phyloP scores from a whole-genome alignment of 768 basidiomycete genomes.

The Omphalotus guepiniiformis region DNA sequence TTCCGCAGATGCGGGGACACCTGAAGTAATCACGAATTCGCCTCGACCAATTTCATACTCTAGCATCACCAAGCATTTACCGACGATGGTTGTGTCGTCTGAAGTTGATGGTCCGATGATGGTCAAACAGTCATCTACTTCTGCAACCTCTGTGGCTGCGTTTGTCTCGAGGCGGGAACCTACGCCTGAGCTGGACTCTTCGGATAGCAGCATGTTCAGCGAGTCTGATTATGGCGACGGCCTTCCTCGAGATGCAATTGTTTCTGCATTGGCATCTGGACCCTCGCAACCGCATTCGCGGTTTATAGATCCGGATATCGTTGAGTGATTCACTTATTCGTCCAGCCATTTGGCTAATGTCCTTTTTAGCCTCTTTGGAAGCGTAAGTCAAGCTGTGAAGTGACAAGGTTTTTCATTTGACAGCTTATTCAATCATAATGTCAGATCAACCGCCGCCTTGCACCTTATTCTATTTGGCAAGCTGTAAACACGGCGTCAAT shows the following conservation, averaged over 20 bases:
- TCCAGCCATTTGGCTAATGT: slow-evolving; percentile 15
- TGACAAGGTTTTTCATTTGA: not conserved
- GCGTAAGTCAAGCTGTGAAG: slow-evolving; percentile 37
- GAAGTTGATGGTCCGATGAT: not conserved
- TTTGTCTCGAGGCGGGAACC: slow-evolving; percentile 24
- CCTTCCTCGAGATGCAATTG: slow-evolving; percentile 6
- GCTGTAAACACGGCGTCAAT: slow-evolving; percentile 52
- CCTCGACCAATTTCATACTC: slow-evolving; percentile 2
- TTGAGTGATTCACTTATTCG: slow-evolving; percentile 28
- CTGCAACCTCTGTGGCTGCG: slow-evolving; percentile 41
- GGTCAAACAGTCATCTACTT: slow-evolving; percentile 22
- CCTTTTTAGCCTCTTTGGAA: slow-evolving; percentile 49
- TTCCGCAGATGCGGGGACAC: slow-evolving; percentile 3
- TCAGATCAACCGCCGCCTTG: slow-evolving; percentile 66
- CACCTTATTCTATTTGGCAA: slow-evolving; percentile 59
- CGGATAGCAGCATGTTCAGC: slow-evolving; percentile 2
- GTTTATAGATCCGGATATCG: slow-evolving; percentile 46
- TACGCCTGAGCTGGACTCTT: slow-evolving; percentile 37
- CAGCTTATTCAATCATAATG: too few relatives aligned
- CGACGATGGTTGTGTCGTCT: not conserved
- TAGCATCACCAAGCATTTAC: slow-evolving; percentile 1
- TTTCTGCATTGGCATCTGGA: slow-evolving; percentile 2
- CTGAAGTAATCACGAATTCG: not conserved
- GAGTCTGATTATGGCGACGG: slow-evolving; percentile 7
- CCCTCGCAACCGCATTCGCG: slow-evolving; percentile 5